Conservation (phyloP, 2,329 filamentous ascomycete genomes). For the Mycocentrospora acerina region DNA sequence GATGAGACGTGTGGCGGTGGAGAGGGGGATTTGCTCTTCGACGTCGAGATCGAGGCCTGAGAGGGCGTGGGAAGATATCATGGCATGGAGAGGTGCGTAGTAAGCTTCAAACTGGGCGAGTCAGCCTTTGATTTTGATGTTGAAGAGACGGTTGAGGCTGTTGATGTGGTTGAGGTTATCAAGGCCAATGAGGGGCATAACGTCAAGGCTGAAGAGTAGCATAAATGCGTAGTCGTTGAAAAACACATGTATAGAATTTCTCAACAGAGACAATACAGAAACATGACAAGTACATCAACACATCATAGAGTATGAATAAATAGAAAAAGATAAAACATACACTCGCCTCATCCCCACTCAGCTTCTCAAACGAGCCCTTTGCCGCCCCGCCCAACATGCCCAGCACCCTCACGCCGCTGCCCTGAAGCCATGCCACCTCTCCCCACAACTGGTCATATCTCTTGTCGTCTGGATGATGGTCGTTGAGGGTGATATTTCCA, state of each 20-base stretch:
- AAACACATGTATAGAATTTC: too few species aligned
- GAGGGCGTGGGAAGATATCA: conserved; percentile 59
- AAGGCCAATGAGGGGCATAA: too few species aligned
- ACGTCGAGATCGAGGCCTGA: conserved; percentile 45
- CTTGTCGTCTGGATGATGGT: conserved; percentile 68
- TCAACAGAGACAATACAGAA: too few species aligned
- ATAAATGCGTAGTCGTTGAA: too few species aligned
- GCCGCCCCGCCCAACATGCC: conserved; percentile 88
- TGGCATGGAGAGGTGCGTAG: conserved; percentile 67
- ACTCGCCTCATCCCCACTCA: conserved; percentile 36
- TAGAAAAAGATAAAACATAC: conserved; percentile 13
- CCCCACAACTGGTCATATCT: conserved; percentile 75
- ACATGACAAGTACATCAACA: too few species aligned
- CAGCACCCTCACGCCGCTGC: conserved; percentile 74
- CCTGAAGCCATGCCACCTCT: conserved; percentile 72
- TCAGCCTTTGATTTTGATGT: too few species aligned
- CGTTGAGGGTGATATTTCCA: conserved; percentile 73
- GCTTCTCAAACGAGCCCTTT: conserved; percentile 66
- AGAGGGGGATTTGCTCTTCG: conserved; percentile 72
- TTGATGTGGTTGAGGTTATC: too few species aligned
- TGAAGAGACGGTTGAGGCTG: too few species aligned
- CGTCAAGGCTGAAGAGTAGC: too few species aligned
- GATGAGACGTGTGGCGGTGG: conserved; percentile 59
- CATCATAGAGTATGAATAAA: neutral
- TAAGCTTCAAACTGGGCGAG: conserved; percentile 65